Base-by-base conservation (phyloP, 2,329 filamentous ascomycete genomes). In the Diaporthe eres region DNA sequence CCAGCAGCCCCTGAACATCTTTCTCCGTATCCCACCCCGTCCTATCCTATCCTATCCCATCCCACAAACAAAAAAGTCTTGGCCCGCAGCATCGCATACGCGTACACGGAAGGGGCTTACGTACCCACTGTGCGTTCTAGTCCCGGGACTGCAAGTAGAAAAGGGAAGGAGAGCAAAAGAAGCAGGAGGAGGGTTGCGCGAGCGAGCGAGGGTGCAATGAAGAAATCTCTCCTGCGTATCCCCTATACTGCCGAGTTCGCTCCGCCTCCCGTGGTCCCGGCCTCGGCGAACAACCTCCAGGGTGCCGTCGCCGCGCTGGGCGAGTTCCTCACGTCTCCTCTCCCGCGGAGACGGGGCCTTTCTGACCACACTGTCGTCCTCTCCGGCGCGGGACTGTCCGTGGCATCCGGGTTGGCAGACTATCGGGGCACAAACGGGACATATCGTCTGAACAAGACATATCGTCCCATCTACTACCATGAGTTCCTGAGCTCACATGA, bases 391-490 rank as follows among this genome's bases (percentile, higher is more conserved):
- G 97, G 97, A 3, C 94, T 99, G 70, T 98, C 95, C 1, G 96
- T 98, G 12, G 94, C 96, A 5, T 98, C 95, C 15, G 97, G 97
- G 0, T 89, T 99, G 44, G 94, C 96, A 42, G 97, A 99, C 85
- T 99, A 99, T 84, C 90, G 97, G 74, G 97, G 97, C 28, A 89
- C 91, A 70, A 94, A 96, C 78, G 97, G 97, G 77, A 98, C 96
- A 12, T 99, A 99, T 83, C 93, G 95, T 58, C 89, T 97, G 81
- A 98, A 98, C 86, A 95, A 94, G 86, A 92, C 91, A 19, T 98
- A 98, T 82, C 92, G 94, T 2, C 97, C 96, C 44, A 97, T 98
- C 79, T 99, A 98, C 86, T 96, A 94, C 84, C 92, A 95, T 83
- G 97, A 99, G 83, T 99, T 98, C 81, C 85, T 95, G 58, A 86